Evolutionary conservation across 108 stramenopile genomes (phyloP), one percentile per base, ranked within the genome.

Genomic region (Skeletonema costatum): DNA sequence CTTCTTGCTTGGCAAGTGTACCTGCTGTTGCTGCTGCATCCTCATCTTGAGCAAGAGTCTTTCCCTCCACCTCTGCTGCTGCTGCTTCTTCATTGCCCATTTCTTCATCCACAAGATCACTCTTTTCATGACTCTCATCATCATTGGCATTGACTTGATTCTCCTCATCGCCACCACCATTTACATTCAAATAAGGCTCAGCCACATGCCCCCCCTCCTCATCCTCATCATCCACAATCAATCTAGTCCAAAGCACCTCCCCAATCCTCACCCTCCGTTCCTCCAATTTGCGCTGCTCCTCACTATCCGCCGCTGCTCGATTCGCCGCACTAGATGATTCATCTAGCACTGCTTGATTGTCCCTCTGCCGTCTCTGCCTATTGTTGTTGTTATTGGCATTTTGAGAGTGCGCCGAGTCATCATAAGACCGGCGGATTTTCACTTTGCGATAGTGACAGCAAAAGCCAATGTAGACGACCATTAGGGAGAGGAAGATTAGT

Each of bases 291-390:
- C 32, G 5, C 14, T 11, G 41, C 58, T 51, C 63, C 17, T 66
- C 58, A 0, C 13, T 39, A 50, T 81, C 48, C 19, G 7, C 9
- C 56, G 44, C 5, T 0, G 80, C 80, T 0, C 80, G 64, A 25
- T 30, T 19, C 19, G 69, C 56, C 21, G 70, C 74, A 53, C 51
- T 33, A 30, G 64, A 66, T 17, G 74, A 75, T 35, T 75, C 70
- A 42, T 81, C 80, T 35, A 81, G 36, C 2, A 81, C 74, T 31
- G 64, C 74, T 29, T 70, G 60, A 66, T 75, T 71, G 35, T 50
- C 62, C 8, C n/a, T 9, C 58, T 61, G 48, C 32, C 39, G 61
- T 30, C 41, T 19, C 33, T 29, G 60, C 32, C 61, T 60, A 29
- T 17, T 56, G n/a, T n/a, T 50, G 12, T n/a, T 19, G 6, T 30